phyloP scores from a whole-genome alignment of 306 rosid species.

The Sesbania bispinosa region DNA sequence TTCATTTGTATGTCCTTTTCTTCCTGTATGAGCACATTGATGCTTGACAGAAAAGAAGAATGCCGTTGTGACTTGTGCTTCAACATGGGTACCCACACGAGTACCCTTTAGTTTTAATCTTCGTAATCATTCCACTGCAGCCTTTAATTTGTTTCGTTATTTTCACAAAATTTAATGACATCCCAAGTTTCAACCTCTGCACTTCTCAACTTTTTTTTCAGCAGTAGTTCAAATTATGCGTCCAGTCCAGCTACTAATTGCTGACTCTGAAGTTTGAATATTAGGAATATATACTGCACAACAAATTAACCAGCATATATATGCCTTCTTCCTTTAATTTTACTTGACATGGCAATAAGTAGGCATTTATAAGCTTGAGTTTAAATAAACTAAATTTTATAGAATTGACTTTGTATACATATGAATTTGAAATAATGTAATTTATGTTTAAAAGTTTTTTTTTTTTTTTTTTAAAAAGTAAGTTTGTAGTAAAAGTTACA shows the following conservation, averaged over 20 bases:
- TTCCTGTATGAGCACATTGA: conserved; percentile 21
- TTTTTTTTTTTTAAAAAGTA: too few relatives aligned
- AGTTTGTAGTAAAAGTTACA: too few relatives aligned
- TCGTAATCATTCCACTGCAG: conserved; percentile 30
- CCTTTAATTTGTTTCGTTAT: conserved; percentile 27
- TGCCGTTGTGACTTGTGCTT: conserved; percentile 30
- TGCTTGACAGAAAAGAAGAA: conserved; percentile 38
- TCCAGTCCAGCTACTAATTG: conserved; percentile 5
- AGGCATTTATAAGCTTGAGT: too few relatives aligned
- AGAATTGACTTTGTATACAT: too few relatives aligned
- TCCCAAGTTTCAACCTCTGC: conserved; percentile 10
- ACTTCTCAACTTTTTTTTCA: background rate
- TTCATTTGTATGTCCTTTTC: conserved; percentile 40
- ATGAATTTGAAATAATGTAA: too few relatives aligned
- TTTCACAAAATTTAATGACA: conserved; percentile 41
- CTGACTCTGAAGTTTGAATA: conserved; percentile 12
- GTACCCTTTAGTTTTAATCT: conserved; percentile 20
- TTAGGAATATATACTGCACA: conserved; percentile 19
- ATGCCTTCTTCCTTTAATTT: conserved; percentile 14
- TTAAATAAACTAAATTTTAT: too few relatives aligned
- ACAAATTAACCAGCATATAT: conserved; percentile 13
- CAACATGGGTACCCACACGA: conserved; percentile 33
- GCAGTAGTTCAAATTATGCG: conserved; percentile 7
- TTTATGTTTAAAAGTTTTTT: too few relatives aligned
- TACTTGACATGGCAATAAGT: conserved; percentile 1